Percentiles rank a stretch among this genome's conserved stretches.
These are phyloP conservation scores for Panicum virgatum DNA, from an alignment of 202 grass and related monocot species.

Conservation along the genomic window DNA sequence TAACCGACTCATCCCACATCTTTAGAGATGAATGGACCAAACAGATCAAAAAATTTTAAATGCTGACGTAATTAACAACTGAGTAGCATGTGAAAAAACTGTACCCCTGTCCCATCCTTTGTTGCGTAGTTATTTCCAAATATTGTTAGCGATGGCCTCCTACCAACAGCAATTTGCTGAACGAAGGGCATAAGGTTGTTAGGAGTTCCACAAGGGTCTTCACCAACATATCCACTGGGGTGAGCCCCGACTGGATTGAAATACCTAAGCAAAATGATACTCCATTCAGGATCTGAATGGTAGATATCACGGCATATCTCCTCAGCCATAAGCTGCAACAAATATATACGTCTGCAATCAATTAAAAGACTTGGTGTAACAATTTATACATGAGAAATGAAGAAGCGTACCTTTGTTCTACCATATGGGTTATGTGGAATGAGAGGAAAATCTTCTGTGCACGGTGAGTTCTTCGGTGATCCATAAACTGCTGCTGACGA, in stretches of 20 bases:
- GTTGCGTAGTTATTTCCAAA: slow-evolving; percentile 94
- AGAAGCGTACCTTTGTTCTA: slow-evolving; percentile 73
- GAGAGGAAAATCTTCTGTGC: slow-evolving; percentile 90
- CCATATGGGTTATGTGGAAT: slow-evolving; percentile 89
- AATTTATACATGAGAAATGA: slow-evolving; percentile 34
- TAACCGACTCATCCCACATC: too few species aligned
- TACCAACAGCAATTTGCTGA: slow-evolving; percentile 98
- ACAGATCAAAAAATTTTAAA: slow-evolving; percentile 19
- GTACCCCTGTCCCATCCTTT: slow-evolving; percentile 94
- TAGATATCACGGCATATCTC: slow-evolving; percentile 89
- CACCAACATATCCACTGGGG: slow-evolving; percentile 88
- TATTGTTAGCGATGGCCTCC: slow-evolving; percentile 79
- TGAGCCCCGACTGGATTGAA: slow-evolving; percentile 97
- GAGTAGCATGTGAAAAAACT: slow-evolving; percentile 19
- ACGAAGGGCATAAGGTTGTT: slow-evolving; percentile 99
- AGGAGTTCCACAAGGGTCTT: slow-evolving; percentile 89
- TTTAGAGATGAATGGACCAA: not conserved
- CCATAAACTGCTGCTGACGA: slow-evolving; percentile 98
- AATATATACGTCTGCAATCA: slow-evolving; percentile 38
- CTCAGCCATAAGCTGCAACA: slow-evolving; percentile 82
- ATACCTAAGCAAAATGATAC: slow-evolving; percentile 92
- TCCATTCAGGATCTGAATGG: slow-evolving; percentile 77
- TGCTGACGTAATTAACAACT: not conserved
- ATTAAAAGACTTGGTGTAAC: slow-evolving; percentile 13
- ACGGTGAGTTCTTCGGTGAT: slow-evolving; percentile 87